Base-by-base conservation (phyloP, 306 rosid genomes). In the Trifolium subterraneum region DNA sequence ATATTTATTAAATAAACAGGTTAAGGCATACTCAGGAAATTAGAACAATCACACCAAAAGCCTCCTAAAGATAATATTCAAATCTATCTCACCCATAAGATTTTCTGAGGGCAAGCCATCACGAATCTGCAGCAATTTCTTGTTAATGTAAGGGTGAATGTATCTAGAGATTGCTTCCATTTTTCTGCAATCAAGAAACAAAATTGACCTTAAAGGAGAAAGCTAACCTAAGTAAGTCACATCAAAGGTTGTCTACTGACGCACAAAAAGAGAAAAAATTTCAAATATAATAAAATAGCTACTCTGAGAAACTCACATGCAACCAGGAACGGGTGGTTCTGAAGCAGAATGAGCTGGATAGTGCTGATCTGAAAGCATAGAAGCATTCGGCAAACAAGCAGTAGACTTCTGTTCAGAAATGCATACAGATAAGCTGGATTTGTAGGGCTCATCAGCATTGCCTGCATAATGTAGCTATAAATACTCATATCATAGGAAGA, bases 61-160 rank as follows among this genome's bases (percentile, higher is more conserved):
- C 11, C 22, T 42, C 48, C 48, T 35, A 42, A 67, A 83, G 55
- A 68, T 59, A 42, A 68, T 55, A 36, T 51, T 82, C 68, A 76
- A 82, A 79, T 68, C 8, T 78, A 68, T 74, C 80, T 87, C 88
- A 61, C 82, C 31, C 71, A 52, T 20, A 65, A 78, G 62, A 27
- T 81, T 79, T 62, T 81, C 76, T n/a, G 73, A 67, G 62, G 52
- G 77, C 81, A 58, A 64, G 63, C 87, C 86, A 51, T 44, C 77
- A 74, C 64, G 83, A 85, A 87, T 79, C 80, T 82, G 86, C 76
- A 70, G 74, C 64, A 82, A 72, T 42, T 81, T 88, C 70, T 78
- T 82, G 20, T 60, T 71, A 65, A 92, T 80, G 75, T 77, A 81
- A 3, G 96, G 96, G 72, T 90, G 98, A 69, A 85, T 77, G 79